Percentiles rank a stretch among this genome's conserved stretches.
Evolutionary conservation across 495 filamentous ascomycete species (phyloP).

Genomic region (Neurospora tetraspora): DNA sequence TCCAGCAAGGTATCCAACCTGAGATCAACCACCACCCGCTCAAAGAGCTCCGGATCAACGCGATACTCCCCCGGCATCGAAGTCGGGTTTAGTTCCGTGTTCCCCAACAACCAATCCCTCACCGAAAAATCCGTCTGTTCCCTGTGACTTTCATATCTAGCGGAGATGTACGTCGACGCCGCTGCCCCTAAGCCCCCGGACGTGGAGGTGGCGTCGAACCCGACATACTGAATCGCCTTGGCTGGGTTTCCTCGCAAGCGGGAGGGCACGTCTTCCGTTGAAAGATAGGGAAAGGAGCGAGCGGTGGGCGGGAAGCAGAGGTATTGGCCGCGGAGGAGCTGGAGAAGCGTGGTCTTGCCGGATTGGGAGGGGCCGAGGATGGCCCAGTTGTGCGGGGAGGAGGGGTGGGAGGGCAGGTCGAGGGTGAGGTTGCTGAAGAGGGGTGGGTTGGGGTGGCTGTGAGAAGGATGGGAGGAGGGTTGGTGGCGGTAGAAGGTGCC

Average conservation of each 20-base stretch:
- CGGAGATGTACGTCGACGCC: slow-evolving; percentile 71
- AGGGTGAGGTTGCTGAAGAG: slow-evolving; percentile 62
- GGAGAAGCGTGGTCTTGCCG: slow-evolving; percentile 66
- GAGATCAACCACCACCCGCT: slow-evolving; percentile 48
- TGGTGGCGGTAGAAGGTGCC: slow-evolving; percentile 76
- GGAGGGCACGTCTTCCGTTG: slow-evolving; percentile 47
- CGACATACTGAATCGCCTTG: slow-evolving; percentile 71
- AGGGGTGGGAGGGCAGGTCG: slow-evolving; percentile 41
- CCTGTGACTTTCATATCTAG: slow-evolving; percentile 81
- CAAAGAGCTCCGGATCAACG: slow-evolving; percentile 19
- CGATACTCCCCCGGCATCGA: slow-evolving; percentile 24
- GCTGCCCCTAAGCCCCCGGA: slow-evolving; percentile 21
- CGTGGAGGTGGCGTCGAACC: slow-evolving; percentile 57
- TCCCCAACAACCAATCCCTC: slow-evolving; percentile 63
- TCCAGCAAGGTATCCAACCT: slow-evolving; percentile 50
- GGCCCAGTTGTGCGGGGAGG: slow-evolving; percentile 52
- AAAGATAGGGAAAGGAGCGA: slow-evolving; percentile 66
- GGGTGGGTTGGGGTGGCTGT: slow-evolving; percentile 41
- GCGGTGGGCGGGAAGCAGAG: slow-evolving; percentile 62
- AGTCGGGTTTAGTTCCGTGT: slow-evolving; percentile 59
- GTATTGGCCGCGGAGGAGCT: slow-evolving; percentile 63
- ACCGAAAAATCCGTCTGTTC: slow-evolving; percentile 85
- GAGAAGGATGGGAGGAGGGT: slow-evolving; percentile 35
- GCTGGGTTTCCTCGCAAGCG: slow-evolving; percentile 40
- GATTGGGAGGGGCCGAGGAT: slow-evolving; percentile 62